These are phyloP conservation scores for Ammopiptanthus mongolicus DNA, from an alignment of 306 rosid genomes.

Conservation along the genomic window DNA sequence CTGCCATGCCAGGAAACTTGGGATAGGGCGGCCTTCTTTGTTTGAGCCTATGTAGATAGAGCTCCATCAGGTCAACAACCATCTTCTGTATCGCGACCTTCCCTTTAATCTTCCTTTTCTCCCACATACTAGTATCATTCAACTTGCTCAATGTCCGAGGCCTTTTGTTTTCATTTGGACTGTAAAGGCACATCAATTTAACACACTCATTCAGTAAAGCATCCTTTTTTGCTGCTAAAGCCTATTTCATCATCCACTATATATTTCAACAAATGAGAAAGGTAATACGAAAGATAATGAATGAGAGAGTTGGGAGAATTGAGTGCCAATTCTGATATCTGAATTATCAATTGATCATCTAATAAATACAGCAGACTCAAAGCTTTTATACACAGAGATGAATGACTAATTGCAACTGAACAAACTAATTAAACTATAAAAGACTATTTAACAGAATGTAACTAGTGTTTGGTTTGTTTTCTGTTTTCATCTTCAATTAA, in stretches of 20 bases:
- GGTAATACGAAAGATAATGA: not conserved
- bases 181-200: constrained; percentile 34
- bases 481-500: too few relatives aligned
- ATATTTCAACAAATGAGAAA: not conserved
- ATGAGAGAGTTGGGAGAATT: not conserved
- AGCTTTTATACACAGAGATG: not conserved
- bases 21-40: constrained; percentile 84
- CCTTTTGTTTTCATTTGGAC: constrained; percentile 77
- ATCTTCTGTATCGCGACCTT: constrained; percentile 93
- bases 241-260: not conserved
- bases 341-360: not conserved
- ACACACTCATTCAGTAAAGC: constrained; percentile 8
- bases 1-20: constrained; percentile 36
- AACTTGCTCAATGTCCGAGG: constrained; percentile 84
- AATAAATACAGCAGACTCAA: not conserved
- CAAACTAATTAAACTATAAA: not conserved
- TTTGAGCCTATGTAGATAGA: constrained; percentile 82
- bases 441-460: not conserved
- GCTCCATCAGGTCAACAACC: constrained; percentile 97
- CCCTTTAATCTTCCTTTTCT: constrained; percentile 75
- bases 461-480: not conserved
- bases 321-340: not conserved
- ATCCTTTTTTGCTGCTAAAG: not conserved
- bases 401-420: not conserved
- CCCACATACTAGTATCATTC: constrained; percentile 73